Base-by-base conservation (phyloP, 2,329 filamentous ascomycete species). In the Neophaeococcomyces aloes region DNA sequence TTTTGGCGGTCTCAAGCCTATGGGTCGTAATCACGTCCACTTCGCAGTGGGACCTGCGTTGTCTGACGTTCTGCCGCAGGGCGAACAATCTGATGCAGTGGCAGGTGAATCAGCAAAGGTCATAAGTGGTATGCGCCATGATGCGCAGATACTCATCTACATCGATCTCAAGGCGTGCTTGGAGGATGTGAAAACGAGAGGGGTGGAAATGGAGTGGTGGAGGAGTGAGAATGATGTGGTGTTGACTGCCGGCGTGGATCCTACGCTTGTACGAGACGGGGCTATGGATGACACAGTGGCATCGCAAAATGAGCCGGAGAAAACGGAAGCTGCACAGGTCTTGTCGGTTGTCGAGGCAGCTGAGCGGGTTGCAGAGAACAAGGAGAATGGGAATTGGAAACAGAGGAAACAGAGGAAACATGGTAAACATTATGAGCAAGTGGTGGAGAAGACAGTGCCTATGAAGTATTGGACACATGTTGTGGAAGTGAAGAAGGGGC, bases 21-120 rank as follows among this genome's bases (percentile, higher is more conserved):
- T 96, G 91, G 71, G 70, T 0, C 67, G 91, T 42, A 93, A 83
- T 50, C 89, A 96, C 58, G 81, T 96, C 21, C 91, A 98, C 65
- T 94, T 91, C 59, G 84, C 85, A 2, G 77, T 78, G 4, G 86
- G 85, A 0, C 66, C 88, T 10, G 79, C 83, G 0, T 53, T 61
- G 33, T 55, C 59, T 3, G 56, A 59, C 13, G 56, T 66, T 44
- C 63, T 48, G 53, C 58, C 15, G 2, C 30, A 59, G 41, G 53
- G 53, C 31, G 53, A 44, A 35, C 37, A 36, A 29, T 29, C 17
- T 21, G 15, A 56, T 15, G 53, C 46, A 27, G 49, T 27, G 23
- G 21, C 11, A 15, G 36, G 29, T 2, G 29, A 33, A 14, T 17
- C 29, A 7, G 52, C 53, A 25, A 56, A 55, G 11, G 83, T 88